phyloP scores from a whole-genome alignment of 768 basidiomycete species.

The Sutorius australiensis region DNA sequence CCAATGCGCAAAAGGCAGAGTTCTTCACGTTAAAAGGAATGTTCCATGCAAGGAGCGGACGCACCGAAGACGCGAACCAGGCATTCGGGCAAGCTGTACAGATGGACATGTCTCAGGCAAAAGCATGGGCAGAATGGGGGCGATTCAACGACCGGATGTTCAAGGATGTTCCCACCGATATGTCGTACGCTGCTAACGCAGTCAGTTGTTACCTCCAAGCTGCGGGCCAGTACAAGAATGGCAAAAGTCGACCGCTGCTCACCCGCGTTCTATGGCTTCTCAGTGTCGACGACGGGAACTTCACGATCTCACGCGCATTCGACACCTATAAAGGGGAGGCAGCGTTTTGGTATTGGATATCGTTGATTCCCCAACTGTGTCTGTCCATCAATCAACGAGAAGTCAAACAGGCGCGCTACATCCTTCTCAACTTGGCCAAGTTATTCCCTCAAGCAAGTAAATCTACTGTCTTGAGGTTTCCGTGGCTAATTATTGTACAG shows the following conservation, averaged over 20 bases:
- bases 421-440: slow-evolving; percentile 87
- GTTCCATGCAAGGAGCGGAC: slow-evolving; percentile 88
- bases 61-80: slow-evolving; percentile 83
- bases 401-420: slow-evolving; percentile 85
- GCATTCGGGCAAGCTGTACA: slow-evolving; percentile 96
- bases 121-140: slow-evolving; percentile 99
- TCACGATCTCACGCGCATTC: slow-evolving; percentile 75
- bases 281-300: slow-evolving; percentile 77
- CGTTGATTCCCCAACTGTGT: slow-evolving; percentile 91
- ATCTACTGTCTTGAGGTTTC: neutral
- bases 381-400: slow-evolving; percentile 87
- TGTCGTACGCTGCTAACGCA: slow-evolving; percentile 79
- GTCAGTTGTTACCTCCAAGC: slow-evolving; percentile 98
- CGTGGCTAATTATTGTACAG: slow-evolving; percentile 39
- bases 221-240: slow-evolving; percentile 89
- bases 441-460: slow-evolving; percentile 81
- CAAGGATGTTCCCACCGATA: slow-evolving; percentile 74
- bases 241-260: slow-evolving; percentile 88
- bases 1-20: slow-evolving; percentile 90
- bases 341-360: slow-evolving; percentile 99
- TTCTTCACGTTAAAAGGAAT: slow-evolving; percentile 98
- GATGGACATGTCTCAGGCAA: slow-evolving; percentile 90
- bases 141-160: slow-evolving; percentile 90
- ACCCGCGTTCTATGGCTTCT: slow-evolving; percentile 95
- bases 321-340: slow-evolving; percentile 96